Evolutionary conservation across 2,329 filamentous ascomycete species (phyloP).

Genomic region (Sporothrix dimorphospora): DNA sequence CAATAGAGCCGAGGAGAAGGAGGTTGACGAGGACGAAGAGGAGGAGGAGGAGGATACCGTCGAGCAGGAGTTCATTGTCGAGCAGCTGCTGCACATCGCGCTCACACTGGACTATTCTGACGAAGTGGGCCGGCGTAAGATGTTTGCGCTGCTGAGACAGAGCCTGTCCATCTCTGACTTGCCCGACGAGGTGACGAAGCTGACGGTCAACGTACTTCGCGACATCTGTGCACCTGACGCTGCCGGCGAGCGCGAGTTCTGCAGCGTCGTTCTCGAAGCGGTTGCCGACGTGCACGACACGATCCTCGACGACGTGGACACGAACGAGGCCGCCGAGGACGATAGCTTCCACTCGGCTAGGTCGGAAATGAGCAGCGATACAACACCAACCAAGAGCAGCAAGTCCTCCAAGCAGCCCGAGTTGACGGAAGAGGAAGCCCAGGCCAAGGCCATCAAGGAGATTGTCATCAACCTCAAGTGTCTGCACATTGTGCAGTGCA

Average conservation of each 20-base stretch:
- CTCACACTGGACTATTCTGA: slow-evolving; percentile 96
- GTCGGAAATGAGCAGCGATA: slow-evolving; percentile 76
- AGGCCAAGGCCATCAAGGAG: slow-evolving; percentile 79
- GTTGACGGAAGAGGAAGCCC: slow-evolving; percentile 65
- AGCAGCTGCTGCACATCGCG: slow-evolving; percentile 91
- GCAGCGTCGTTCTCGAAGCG: slow-evolving; percentile 84
- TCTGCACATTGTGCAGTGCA: slow-evolving; percentile 94
- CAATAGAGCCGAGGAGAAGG: slow-evolving; percentile 57
- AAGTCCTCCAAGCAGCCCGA: slow-evolving; percentile 43
- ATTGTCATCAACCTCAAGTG: slow-evolving; percentile 99
- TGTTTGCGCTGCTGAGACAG: slow-evolving; percentile 89
- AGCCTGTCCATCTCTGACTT: slow-evolving; percentile 83
- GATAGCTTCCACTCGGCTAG: slow-evolving; percentile 93
- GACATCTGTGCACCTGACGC: slow-evolving; percentile 77
- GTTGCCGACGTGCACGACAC: slow-evolving; percentile 97
- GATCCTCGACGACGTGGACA: slow-evolving; percentile 69
- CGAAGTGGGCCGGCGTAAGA: slow-evolving; percentile 90
- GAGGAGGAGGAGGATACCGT: slow-evolving; percentile 81
- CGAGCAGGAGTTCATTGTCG: slow-evolving; percentile 92
- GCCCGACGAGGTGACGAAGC: slow-evolving; percentile 89
- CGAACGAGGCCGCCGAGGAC: slow-evolving; percentile 60
- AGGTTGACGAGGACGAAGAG: slow-evolving; percentile 62
- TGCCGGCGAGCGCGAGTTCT: slow-evolving; percentile 80
- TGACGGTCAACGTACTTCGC: slow-evolving; percentile 79
- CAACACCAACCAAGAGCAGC: slow-evolving; percentile 54